Evolutionary conservation across 176 grass and related monocot species (phyloP).

Genomic region (Cymbopogon citratus): DNA sequence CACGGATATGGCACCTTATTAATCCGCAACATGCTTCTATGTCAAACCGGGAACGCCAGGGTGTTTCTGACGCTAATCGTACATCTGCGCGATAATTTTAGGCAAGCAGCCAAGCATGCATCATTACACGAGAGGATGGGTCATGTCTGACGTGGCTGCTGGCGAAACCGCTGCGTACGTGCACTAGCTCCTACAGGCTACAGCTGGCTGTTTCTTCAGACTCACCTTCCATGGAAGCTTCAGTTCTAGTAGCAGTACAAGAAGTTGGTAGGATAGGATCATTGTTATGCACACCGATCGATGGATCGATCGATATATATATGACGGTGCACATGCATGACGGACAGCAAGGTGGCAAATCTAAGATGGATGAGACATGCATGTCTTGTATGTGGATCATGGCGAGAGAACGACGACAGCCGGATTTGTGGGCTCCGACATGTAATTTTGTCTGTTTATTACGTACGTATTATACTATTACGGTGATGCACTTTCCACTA

Average conservation of each 20-base stretch:
- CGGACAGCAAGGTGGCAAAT: slow-evolving; percentile 23
- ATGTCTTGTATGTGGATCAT: background rate
- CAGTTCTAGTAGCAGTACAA: background rate
- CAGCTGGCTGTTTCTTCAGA: background rate
- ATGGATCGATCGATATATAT: background rate
- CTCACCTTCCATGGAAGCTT: slow-evolving; percentile 30
- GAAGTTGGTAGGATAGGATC: background rate
- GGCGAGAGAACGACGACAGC: background rate
- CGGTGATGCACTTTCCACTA: no score
- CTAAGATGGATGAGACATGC: background rate
- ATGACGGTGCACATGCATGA: slow-evolving; percentile 37
- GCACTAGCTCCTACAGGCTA: background rate
- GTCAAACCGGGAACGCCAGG: slow-evolving; percentile 9
- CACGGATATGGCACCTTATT: slow-evolving; percentile 8
- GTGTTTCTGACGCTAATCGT: slow-evolving; percentile 12
- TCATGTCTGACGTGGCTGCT: slow-evolving; percentile 16
- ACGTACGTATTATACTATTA: no score
- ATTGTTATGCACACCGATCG: background rate
- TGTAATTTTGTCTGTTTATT: background rate
- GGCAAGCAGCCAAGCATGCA: background rate
- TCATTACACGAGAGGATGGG: background rate
- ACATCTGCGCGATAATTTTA: background rate
- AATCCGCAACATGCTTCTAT: background rate
- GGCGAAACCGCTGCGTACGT: background rate
- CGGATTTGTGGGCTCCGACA: slow-evolving; percentile 12